Base-by-base conservation (phyloP, 1,284 basidiomycete species). In the Melampsora americana region DNA sequence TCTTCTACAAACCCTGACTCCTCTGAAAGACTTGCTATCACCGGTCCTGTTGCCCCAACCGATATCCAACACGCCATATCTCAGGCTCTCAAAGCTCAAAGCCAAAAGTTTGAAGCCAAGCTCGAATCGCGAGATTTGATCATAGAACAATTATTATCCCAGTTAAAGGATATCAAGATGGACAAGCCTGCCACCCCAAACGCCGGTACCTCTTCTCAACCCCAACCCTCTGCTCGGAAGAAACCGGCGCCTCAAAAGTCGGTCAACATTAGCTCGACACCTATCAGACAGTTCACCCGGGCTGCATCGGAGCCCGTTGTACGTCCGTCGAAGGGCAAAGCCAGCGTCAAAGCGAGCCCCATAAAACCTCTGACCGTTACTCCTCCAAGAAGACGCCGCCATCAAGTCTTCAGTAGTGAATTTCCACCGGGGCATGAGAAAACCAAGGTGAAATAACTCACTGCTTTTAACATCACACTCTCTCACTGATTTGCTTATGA, bases 181-280 rank as follows among this genome's bases (percentile, higher is more conserved):
- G 14, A 53, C 14, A 53, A 53, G 4, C 14, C 50, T 4, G 50
- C 50, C 3, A 53, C 50, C 50, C 50, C 50, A 53, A 4, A 3
- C 14, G 50, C 50, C 50, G 14, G 50, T 16, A 53, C 50, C 14
- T 53, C 50, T 53, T 3, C 50, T 53, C 50, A 53, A 18, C 50
- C 50, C 46, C 46, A 48, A 48, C 46, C 46, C 46, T 48, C 46
- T 48, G 46, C 46, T 48, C 46, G 46, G 46, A 53, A 53, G 14
- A 53, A 53, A 16, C 50, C 50, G 14, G 50, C 23, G 4, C 50
- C 50, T 53, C 14, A 12, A 53, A 53, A 53, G 50, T 53, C 50
- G 3, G 50, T 53, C 50, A 53, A 16, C 14, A 53, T 53, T 53
- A 53, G 50, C 50, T 53, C 4, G 23, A 5, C 4, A 4, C 50